Evolutionary conservation across 139 green algal genomes (phyloP), one percentile per base, ranked within the genome.

Genomic region (Picochlorum costavermella): DNA sequence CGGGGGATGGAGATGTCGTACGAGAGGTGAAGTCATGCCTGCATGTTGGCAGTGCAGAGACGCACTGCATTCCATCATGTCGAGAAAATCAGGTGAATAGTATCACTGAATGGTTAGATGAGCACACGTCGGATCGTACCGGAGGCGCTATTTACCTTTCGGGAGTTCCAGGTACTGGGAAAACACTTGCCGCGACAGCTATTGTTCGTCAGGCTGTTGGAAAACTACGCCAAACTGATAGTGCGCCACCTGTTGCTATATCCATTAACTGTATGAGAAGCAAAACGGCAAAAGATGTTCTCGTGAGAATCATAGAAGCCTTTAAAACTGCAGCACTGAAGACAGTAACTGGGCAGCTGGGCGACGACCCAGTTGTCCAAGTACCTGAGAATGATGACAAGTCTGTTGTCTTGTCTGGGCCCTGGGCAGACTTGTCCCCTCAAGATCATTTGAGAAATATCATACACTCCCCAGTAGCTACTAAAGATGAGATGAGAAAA

Each of bases 191-290:
- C 2, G 75, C 72, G 4, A 71, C 80, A 28, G 68, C 64, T 31
- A 53, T 45, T 45, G 46, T 36, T 29, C 48, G 40, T 40, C 25
- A 40, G 11, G 33, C 33, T 40, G 33, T 40, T 8, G 33, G 43
- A 37, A 33, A 56, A 3, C 25, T 33, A 17, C 2, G 40, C n/a
- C 33, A 20, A 14, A 20, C 50, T 26, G 6, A 50, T 33, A 6
- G 48, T 49, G 30, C 61, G 13, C 73, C 71, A 3, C 78, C 80
- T 16, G 65, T 64, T 16, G 31, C 80, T 20, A 37, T 86, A 10
- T 77, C 74, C 14, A 75, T 86, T 49, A 86, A 85, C 60, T 86
- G 80, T 68, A 85, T 85, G 78, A 60, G 62, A 5, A 61, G 85
- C 33, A 44, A 60, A 3, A 50, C 66, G 17, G 60, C 78, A 0